A percentile compares a stretch with the other conserved stretches of the same genome.
These are phyloP conservation scores for Apiotrichum porosum DNA, from an alignment of 1,284 basidiomycete species.

Conservation along the genomic window DNA sequence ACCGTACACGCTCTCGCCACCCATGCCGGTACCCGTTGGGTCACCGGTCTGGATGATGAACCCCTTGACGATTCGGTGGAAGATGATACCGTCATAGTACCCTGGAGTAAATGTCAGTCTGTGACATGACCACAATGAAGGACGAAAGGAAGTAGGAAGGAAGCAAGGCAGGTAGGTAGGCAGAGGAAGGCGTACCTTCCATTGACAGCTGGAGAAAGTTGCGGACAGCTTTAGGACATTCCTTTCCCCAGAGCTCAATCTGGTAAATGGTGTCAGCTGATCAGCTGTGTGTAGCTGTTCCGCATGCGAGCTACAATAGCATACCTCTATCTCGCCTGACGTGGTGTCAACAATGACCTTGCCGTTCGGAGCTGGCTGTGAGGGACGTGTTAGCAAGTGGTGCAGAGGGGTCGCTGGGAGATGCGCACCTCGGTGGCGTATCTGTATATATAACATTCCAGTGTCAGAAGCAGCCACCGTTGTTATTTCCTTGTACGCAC, in stretches of 20 bases:
- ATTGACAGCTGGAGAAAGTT: constrained; percentile 87
- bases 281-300: too few species aligned
- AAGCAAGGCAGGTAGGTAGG: background rate
- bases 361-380: constrained; percentile 62
- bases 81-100: constrained; percentile 92
- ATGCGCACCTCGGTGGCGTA: constrained; percentile 43
- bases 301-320: too few species aligned
- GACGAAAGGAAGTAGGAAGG: background rate
- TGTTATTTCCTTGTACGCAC: too few species aligned
- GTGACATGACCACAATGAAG: background rate
- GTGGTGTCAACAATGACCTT: constrained; percentile 86
- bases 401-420: background rate
- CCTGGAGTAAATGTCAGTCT: constrained; percentile 53
- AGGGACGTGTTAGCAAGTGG: background rate
- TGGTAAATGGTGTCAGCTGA: constrained; percentile 19
- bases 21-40: constrained; percentile 77
- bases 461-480: too few species aligned
- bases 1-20: constrained; percentile 88
- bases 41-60: constrained; percentile 97
- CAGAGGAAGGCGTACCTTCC: constrained; percentile 63
- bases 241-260: constrained; percentile 92
- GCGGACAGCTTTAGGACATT: constrained; percentile 87
- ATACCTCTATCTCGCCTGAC: constrained; percentile 74
- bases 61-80: constrained; percentile 74
- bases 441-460: too few species aligned